These are phyloP conservation scores for Aureobasidium sp. DNA, from an alignment of 2,329 filamentous ascomycete species.

Conservation along the genomic window DNA sequence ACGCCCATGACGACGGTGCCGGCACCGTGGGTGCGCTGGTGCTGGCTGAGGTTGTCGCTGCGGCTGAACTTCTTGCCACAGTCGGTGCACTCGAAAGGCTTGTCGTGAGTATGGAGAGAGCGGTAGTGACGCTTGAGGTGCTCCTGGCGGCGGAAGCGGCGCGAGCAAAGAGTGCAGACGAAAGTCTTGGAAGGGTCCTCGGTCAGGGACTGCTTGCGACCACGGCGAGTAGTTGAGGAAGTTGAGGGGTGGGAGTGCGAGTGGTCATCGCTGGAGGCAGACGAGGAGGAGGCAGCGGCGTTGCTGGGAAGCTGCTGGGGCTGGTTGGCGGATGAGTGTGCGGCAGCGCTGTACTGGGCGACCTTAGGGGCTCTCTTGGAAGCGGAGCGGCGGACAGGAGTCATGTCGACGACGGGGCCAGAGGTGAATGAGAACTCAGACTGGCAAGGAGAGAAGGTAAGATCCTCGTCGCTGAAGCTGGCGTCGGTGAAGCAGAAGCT, in stretches of 20 bases:
- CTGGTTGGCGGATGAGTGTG: constrained; percentile 35
- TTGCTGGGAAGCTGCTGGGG: constrained; percentile 26
- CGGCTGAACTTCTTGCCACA: constrained; percentile 99
- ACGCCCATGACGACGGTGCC: constrained; percentile 89
- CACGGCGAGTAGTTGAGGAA: constrained; percentile 72
- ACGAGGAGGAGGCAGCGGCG: constrained; percentile 18
- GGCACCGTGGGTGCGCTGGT: constrained; percentile 85
- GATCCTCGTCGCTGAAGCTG: constrained; percentile 68
- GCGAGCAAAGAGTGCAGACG: constrained; percentile 91
- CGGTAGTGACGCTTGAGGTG: constrained; percentile 98
- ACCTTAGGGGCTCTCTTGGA: constrained; percentile 25
- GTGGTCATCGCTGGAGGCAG: constrained; percentile 20
- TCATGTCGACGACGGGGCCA: constrained; percentile 14
- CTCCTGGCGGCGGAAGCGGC: constrained; percentile 95
- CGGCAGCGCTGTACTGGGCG: constrained; percentile 37
- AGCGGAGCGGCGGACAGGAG: constrained; percentile 8
- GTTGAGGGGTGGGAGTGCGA: constrained; percentile 23
- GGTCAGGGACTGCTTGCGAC: constrained; percentile 95
- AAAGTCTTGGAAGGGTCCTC: constrained; percentile 99
- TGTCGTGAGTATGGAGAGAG: constrained; percentile 95
- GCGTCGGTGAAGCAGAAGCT: constrained; percentile 64
- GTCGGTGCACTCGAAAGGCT: constrained; percentile 95
- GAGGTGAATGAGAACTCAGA: constrained; percentile 19
- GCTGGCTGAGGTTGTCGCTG: constrained; percentile 94
- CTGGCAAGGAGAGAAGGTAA: constrained; percentile 17